Evolutionary conservation across 169 alveolate genomes (phyloP).

Genomic region (Babesia bigemina): DNA sequence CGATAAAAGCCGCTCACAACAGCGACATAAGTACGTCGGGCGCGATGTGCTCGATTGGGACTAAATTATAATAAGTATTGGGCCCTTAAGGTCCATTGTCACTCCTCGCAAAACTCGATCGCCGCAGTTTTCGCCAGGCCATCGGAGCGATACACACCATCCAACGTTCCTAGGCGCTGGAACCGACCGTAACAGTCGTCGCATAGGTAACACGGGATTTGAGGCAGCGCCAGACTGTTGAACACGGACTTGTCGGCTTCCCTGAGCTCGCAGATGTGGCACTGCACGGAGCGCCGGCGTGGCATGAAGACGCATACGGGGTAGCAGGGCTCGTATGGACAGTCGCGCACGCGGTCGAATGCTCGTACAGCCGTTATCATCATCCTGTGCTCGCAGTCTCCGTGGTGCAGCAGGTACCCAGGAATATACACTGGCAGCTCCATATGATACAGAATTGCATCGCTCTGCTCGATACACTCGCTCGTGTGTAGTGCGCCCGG

Average conservation of each 20-base stretch:
- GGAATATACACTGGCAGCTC: conserved; percentile 74
- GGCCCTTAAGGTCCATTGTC: neutral
- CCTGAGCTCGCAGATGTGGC: conserved; percentile 78
- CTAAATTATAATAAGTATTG: too few species aligned
- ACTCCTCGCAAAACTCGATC: conserved; percentile 10
- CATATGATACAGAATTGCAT: conserved; percentile 69
- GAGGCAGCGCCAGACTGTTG: conserved; percentile 76
- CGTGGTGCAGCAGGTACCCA: conserved; percentile 82
- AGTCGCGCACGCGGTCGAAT: conserved; percentile 68
- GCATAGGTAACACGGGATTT: conserved; percentile 80
- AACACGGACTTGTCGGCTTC: conserved; percentile 71
- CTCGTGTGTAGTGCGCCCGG: conserved; percentile 66
- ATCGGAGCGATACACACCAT: conserved; percentile 33
- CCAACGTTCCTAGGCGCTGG: conserved; percentile 30
- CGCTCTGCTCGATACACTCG: conserved; percentile 67
- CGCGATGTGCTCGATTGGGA: too few species aligned
- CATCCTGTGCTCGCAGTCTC: conserved; percentile 85
- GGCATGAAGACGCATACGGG: conserved; percentile 80
- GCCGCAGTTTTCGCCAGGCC: conserved; percentile 26
- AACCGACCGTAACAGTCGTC: conserved; percentile 74
- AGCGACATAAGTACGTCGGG: too few species aligned
- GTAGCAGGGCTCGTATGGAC: conserved; percentile 71
- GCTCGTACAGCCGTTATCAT: conserved; percentile 74
- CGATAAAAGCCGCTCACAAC: too few species aligned
- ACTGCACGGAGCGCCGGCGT: conserved; percentile 62